Base-by-base conservation (phyloP, 768 basidiomycete genomes). In the Serendipita indica region DNA sequence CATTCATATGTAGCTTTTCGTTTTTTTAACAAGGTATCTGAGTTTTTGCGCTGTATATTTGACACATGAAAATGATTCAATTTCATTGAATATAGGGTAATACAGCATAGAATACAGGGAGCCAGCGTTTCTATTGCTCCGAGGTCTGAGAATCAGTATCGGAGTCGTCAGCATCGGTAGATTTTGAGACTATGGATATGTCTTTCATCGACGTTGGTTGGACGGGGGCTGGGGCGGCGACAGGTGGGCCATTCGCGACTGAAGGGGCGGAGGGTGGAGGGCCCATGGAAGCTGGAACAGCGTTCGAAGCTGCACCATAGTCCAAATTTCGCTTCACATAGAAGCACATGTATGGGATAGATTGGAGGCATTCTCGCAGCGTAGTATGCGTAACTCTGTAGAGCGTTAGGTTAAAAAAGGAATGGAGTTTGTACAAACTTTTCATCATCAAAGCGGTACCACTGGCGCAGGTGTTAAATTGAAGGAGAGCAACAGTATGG, bases 371-470 rank as follows among this genome's bases (percentile, higher is more conserved):
- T 0, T 77, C 77, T 5, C 77, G 74, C 20, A 92, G 74, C 25
- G 74, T 83, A 10, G 89, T 80, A 20, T 76, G 77, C 0, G 82
- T 82, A 7, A 93, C 89, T 70, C 84, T 86, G 65, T 22, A 46
- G 34, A 57, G 41, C 41, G 25, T 54, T 37, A 54, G 59, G 46
- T 58, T 59, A 57, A 39, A 41, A 18, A 25, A 59, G 57, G 52
- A 57, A 41, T 37, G 33, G 58, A 30, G 32, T 57, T 20, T 34
- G 49, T 20, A 68, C 80, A 68, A 65, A 89, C 86, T 89, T 94
- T 65, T 93, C 91, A 66, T 96, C 92, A 68, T 96, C 91, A 69
- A 90, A 91, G 22, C 83, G 83, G 71, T 87, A 94, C 90, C 90
- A 97, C 83, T 93, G 68, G 0, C 58, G 37, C 1, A n/a, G 0